Percentiles rank a stretch among this genome's conserved stretches.
Conservation (phyloP, 768 basidiomycete species). For the Cubamyces lactineus region DNA sequence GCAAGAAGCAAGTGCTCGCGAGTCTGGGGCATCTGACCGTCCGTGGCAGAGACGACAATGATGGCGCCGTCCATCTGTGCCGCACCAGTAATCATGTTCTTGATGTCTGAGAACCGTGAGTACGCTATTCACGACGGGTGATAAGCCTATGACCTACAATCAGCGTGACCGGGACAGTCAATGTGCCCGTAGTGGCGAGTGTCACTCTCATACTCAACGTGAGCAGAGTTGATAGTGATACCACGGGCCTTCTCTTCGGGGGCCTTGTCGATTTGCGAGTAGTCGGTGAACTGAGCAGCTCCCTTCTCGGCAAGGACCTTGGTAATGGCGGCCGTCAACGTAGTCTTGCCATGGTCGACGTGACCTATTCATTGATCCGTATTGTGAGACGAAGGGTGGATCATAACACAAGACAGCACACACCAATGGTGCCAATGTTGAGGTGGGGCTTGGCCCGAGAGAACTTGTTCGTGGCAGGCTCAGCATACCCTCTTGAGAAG, state of each 20-base stretch:
- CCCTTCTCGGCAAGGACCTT: conserved; percentile 83
- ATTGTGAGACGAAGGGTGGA: no score
- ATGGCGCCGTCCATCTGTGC: conserved; percentile 98
- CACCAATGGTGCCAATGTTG: conserved; percentile 95
- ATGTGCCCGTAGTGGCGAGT: conserved; percentile 95
- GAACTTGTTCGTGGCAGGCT: conserved; percentile 54
- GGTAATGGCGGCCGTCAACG: conserved; percentile 93
- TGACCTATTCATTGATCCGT: conserved; percentile 56
- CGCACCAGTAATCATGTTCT: conserved; percentile 99
- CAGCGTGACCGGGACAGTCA: conserved; percentile 96
- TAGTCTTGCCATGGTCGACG: conserved; percentile 99
- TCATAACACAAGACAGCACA: conserved; percentile 11
- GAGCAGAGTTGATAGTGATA: conserved; percentile 98
- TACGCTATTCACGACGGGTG: conserved; percentile 13
- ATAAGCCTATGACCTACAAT: conserved; percentile 60
- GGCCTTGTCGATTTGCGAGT: conserved; percentile 97
- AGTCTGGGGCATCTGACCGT: conserved; percentile 99
- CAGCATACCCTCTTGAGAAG: conserved; percentile 74
- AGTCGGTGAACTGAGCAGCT: conserved; percentile 89
- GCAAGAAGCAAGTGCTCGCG: conserved; percentile 97
- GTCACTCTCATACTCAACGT: conserved; percentile 96
- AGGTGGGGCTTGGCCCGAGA: conserved; percentile 84
- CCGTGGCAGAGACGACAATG: conserved; percentile 96
- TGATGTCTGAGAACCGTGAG: conserved; percentile 63
- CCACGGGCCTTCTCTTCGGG: conserved; percentile 99